Percentiles rank a stretch among this genome's conserved stretches.
These are phyloP conservation scores for Chaetomium sp. DNA, from an alignment of 2,329 filamentous ascomycete species.

Conservation along the genomic window DNA sequence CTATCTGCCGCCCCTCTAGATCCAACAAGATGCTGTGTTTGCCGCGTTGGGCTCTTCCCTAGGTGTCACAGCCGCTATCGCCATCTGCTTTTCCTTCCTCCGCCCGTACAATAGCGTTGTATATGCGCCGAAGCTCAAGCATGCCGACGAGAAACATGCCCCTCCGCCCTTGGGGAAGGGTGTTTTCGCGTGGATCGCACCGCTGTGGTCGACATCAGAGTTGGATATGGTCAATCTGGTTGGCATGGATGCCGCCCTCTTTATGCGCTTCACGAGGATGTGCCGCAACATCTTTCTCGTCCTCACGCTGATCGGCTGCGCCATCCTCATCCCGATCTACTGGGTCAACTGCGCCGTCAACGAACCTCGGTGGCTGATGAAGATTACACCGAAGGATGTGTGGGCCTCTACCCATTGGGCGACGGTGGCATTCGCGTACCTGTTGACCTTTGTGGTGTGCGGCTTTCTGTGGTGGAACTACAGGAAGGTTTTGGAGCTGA, in stretches of 20 bases:
- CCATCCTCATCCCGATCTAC: slow-evolving; percentile 81
- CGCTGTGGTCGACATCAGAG: slow-evolving; percentile 78
- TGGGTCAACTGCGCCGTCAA: slow-evolving; percentile 52
- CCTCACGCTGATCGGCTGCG: slow-evolving; percentile 71
- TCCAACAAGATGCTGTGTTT: slow-evolving; percentile 64
- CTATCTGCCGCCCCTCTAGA: slow-evolving; percentile 38
- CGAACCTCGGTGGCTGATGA: slow-evolving; percentile 53
- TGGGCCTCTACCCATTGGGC: slow-evolving; percentile 59
- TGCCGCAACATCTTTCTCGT: slow-evolving; percentile 84
- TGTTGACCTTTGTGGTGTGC: slow-evolving; percentile 74
- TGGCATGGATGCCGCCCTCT: slow-evolving; percentile 88
- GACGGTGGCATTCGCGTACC: slow-evolving; percentile 60
- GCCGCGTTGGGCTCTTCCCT: slow-evolving; percentile 81
- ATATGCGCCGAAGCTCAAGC: slow-evolving; percentile 91
- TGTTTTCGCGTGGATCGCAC: slow-evolving; percentile 83
- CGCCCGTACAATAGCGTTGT: slow-evolving; percentile 90
- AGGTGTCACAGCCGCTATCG: slow-evolving; percentile 71
- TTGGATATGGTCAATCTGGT: slow-evolving; percentile 75
- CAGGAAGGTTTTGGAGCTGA: slow-evolving; percentile 67
- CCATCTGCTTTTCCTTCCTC: slow-evolving; percentile 81
- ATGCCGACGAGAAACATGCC: slow-evolving; percentile 86
- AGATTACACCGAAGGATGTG: slow-evolving; percentile 62
- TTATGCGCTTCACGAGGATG: slow-evolving; percentile 88
- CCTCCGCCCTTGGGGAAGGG: slow-evolving; percentile 85
- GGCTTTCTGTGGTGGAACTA: slow-evolving; percentile 93